Base-by-base conservation (phyloP, 2,329 filamentous ascomycete species). In the Talaromyces amestolkiae region DNA sequence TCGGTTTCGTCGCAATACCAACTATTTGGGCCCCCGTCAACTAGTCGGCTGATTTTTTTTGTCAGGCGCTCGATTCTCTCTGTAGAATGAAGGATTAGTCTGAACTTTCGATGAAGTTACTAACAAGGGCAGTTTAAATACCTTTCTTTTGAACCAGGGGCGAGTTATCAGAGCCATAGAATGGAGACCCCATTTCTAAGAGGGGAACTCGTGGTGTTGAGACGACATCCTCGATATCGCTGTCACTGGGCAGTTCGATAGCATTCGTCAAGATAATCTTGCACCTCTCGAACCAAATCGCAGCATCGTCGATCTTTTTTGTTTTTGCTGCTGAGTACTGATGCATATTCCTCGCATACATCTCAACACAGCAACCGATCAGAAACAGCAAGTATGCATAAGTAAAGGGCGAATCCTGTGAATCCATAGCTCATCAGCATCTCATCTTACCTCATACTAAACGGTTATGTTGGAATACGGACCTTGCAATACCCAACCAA, bases 341-440 rank as follows among this genome's bases (percentile, higher is more conserved):
- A 37, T 66, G 64, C 64, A 66, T 66, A 17, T 66, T 66, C 33
- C 53, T 66, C 13, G 64, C 64, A 45, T 66, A 51, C n/a, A 66
- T 66, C 41, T 66, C 64, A n/a, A 63, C 60, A 27, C 64, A 66
- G 35, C 35, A 58, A 15, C 59, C 64, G 33, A 63, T 66, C 24
- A 66, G 24, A 59, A 63, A 66, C 19, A 66, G 35, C 15, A 66
- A 51, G 11, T 66, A 66, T 35, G 41, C 43, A 15, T 59, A 37
- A 31, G 63, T 59, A 1, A 63, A 35, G 10, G 64, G 53, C 45
- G 31, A 63, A 9, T 31, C 49, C 64, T 62, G 35, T 4, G n/a
- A 37, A 6, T 22, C 9, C 31, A 22, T 22, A 22, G 9, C 53
- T 47, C 19, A 47, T 47, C 22, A 47, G 45, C 11, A 4, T 24